phyloP scores from a whole-genome alignment of 148 eudicot species.

The Silene conica region DNA sequence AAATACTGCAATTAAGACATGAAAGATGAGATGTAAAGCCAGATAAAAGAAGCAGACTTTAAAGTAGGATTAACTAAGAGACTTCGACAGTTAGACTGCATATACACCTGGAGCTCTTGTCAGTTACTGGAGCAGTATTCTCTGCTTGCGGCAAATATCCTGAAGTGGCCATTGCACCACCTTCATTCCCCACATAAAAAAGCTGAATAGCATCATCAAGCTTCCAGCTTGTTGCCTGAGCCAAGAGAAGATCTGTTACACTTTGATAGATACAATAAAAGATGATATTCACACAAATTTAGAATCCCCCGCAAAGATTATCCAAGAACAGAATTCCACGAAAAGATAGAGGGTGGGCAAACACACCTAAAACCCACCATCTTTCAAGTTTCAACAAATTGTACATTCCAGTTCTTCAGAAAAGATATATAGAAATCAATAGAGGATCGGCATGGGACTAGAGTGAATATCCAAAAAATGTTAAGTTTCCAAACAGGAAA shows the following conservation, averaged over 20 bases:
- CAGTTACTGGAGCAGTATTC: conserved; percentile 28
- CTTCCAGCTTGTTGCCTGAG: conserved; percentile 91
- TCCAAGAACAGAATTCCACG: neutral
- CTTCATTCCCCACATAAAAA: conserved; percentile 82
- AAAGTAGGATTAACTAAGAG: neutral
- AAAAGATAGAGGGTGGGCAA: neutral
- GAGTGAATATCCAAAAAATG: neutral
- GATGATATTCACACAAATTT: neutral
- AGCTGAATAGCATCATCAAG: conserved; percentile 97
- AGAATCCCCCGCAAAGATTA: neutral
- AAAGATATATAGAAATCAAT: neutral
- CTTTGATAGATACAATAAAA: neutral
- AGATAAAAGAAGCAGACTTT: neutral
- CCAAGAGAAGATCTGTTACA: conserved; percentile 7
- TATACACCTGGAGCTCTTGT: conserved; percentile 51
- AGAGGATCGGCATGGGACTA: neutral
- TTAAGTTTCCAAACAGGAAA: neutral
- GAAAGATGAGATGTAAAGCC: conserved; percentile 12
- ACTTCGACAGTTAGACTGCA: neutral
- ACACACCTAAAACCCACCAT: neutral
- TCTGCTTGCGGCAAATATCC: conserved; percentile 37
- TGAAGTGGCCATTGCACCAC: conserved; percentile 41
- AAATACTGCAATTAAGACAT: conserved; percentile 38
- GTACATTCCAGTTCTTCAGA: neutral
- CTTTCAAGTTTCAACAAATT: neutral